These are phyloP conservation scores for Coemansia sp. DNA, from an alignment of 192 early-diverging fungal species.

Conservation along the genomic window DNA sequence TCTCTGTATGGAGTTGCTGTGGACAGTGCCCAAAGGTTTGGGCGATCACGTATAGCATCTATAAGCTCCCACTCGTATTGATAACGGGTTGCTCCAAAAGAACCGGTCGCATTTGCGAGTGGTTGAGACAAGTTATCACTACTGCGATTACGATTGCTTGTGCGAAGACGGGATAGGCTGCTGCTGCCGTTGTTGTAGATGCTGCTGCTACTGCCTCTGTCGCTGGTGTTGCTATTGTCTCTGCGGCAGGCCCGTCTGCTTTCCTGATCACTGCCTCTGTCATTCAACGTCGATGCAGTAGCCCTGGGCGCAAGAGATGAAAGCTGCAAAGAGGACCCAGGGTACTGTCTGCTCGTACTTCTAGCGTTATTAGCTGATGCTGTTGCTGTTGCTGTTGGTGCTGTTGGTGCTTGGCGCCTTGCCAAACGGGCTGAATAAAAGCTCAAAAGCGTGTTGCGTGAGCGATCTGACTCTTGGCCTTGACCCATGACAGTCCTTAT, in stretches of 20 bases:
- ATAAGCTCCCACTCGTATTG: no score
- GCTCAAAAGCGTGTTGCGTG: background rate
- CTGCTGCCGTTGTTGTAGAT: no score
- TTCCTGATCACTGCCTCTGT: background rate
- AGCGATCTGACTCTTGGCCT: background rate
- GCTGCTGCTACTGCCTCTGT: no score
- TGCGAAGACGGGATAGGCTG: no score
- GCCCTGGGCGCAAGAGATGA: background rate
- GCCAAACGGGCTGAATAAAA: background rate
- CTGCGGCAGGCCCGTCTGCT: background rate
- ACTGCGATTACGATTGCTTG: no score
- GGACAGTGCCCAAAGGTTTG: no score
- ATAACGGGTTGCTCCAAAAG: no score
- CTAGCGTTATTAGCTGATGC: background rate
- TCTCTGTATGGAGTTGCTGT: no score
- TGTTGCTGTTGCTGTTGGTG: no score
- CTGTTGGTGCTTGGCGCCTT: background rate
- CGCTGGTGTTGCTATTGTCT: background rate
- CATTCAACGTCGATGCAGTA: background rate
- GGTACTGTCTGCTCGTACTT: background rate
- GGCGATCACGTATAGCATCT: no score
- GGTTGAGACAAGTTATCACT: no score
- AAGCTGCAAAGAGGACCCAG: background rate
- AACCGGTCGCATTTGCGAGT: no score
- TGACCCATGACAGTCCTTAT: conserved; percentile 12